These are phyloP conservation scores for Mycena vitilis DNA, from an alignment of 768 basidiomycete species.

Conservation along the genomic window DNA sequence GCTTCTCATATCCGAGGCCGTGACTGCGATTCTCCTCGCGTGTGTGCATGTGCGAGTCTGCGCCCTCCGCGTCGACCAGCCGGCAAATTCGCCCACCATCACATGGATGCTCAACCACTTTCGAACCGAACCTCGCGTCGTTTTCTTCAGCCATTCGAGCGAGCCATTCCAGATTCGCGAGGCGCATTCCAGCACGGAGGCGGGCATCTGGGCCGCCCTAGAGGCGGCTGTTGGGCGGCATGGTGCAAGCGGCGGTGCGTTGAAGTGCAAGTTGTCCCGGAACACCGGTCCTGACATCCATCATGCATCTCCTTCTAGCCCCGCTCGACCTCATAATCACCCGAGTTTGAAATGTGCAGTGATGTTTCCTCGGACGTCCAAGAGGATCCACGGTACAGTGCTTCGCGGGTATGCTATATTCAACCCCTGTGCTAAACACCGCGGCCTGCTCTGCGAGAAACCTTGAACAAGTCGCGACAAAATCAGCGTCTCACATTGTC, in stretches of 20 bases:
- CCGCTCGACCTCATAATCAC: constrained; percentile 3
- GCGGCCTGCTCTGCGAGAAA: not conserved
- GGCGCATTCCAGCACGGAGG: constrained; percentile 50
- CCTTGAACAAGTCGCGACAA: too few relatives aligned
- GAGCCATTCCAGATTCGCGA: constrained; percentile 54
- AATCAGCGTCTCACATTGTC: too few relatives aligned
- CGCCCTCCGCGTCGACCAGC: constrained; percentile 46
- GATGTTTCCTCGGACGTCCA: constrained; percentile 18
- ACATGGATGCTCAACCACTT: constrained; percentile 23
- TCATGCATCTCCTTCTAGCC: constrained; percentile 1
- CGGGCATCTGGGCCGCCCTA: constrained; percentile 47
- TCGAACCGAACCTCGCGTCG: constrained; percentile 48
- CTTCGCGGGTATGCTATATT: constrained; percentile 1
- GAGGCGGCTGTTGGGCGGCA: constrained; percentile 45
- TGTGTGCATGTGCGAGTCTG: constrained; percentile 44
- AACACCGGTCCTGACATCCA: not conserved
- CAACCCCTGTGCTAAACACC: not conserved
- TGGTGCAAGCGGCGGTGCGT: not conserved
- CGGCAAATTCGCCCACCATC: constrained; percentile 23
- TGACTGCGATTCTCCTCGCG: constrained; percentile 40
- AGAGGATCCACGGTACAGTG: not conserved
- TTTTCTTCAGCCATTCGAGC: constrained; percentile 48
- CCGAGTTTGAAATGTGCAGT: constrained; percentile 16
- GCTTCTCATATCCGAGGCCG: constrained; percentile 38
- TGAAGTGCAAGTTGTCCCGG: not conserved